phyloP scores from a whole-genome alignment of 2,329 filamentous ascomycete genomes.

The Penicillium sp. region DNA sequence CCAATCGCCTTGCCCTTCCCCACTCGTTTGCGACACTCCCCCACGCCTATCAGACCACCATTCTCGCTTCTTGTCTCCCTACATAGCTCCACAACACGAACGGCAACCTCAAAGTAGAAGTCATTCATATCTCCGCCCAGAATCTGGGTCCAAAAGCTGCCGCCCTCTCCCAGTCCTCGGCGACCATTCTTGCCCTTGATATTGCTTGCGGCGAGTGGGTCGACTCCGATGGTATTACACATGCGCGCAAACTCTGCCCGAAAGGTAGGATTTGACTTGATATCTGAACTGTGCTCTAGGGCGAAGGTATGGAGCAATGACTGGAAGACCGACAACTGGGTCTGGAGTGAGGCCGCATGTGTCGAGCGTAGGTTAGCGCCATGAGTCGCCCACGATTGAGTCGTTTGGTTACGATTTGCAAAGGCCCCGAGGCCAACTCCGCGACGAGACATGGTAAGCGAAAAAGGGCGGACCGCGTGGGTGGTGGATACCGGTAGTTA shows the following conservation, averaged over 20 bases:
- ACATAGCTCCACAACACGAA: constrained; percentile 93
- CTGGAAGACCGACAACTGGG: constrained; percentile 94
- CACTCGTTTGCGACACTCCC: constrained; percentile 76
- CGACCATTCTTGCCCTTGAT: constrained; percentile 51
- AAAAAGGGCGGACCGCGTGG: neutral
- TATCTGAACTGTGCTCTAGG: constrained; percentile 90
- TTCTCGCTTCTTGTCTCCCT: constrained; percentile 84
- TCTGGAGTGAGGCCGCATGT: constrained; percentile 83
- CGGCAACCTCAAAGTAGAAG: constrained; percentile 97
- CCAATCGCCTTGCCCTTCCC: constrained; percentile 73
- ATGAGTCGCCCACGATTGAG: constrained; percentile 86
- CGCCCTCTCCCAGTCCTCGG: constrained; percentile 48
- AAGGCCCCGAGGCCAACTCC: constrained; percentile 91
- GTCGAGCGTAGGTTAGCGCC: constrained; percentile 81
- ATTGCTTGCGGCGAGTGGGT: constrained; percentile 77
- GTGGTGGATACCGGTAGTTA: neutral
- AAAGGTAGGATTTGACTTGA: constrained; percentile 91
- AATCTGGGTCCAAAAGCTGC: constrained; percentile 89
- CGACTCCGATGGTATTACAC: constrained; percentile 95
- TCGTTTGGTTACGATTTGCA: constrained; percentile 78
- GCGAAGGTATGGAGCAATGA: constrained; percentile 94
- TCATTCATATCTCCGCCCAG: constrained; percentile 91
- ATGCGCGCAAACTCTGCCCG: constrained; percentile 97
- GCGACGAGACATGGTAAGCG: constrained; percentile 46
- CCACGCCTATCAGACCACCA: constrained; percentile 82